Base-by-base conservation (phyloP, 129 eudicot species). In the Flaveria ramosissima region DNA sequence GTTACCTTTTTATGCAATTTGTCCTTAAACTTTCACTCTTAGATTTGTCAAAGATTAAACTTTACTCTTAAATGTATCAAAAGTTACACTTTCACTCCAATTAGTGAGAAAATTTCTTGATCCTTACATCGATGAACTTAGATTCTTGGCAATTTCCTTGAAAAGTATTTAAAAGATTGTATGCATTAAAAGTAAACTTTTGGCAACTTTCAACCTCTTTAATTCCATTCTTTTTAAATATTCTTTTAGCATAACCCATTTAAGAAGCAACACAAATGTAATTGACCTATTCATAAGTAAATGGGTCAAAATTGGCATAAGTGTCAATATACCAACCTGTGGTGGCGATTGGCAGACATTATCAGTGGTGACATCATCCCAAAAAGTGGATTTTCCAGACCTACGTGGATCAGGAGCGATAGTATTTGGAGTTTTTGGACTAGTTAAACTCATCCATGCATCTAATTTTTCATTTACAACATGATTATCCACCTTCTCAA, bases 371-470 rank as follows among this genome's bases (percentile, higher is more conserved):
- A 59, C 69, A 78, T 75, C 92, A 61, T 87, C 88, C 72, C 43
- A 71, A 0, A 27, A 79, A 64, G 81, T 82, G 15, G 89, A 86
- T 36, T 76, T 85, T 73, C 70, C 90, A 19, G 66, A 80, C 36
- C 94, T 74, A 69, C 86, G 89, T 9, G 97, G 97, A 62, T 86
- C 78, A 21, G 88, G 92, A 59, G 83, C 86, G 77, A 43, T 65
- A 4, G 89, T 87, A 71, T 68, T 84, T 11, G 98, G 98, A 76
- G 97, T 93, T 63, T 50, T 87, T 1, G 98, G 98, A 68, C 86
- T 81, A 11, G 78, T 76, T 61, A 70, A 80, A 51, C 41, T 41
- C 52, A 84, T 62, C 62, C 68, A 83, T 4, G 47, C 59, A 48
- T 86, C 84, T 73, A 82, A 36, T 63, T 87, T 93, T 48, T 82